Base-by-base conservation (phyloP, 352 stramenopile species). In the Globisporangium ultimum region DNA sequence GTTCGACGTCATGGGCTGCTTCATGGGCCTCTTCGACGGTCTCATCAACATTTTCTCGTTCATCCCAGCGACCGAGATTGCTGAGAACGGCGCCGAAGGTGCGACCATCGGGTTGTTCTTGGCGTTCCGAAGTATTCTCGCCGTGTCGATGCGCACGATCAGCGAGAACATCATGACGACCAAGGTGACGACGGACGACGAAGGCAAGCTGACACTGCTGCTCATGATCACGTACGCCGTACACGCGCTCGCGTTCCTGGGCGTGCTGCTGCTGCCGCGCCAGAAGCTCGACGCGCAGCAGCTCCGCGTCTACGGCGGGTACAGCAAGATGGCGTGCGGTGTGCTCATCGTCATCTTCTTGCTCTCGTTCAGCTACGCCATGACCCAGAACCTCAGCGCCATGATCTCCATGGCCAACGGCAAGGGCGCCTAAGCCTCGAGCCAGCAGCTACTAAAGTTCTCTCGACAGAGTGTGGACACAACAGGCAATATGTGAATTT, bases 41-140 rank as follows among this genome's bases (percentile, higher is more conserved):
- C 74, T 91, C 43, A 79, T 87, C 58, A 78, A 72, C 28, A 89
- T 91, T 64, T 89, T 87, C 63, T 83, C 77, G 52, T 68, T 87
- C 58, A 62, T 62, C 24, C 56, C 56, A 9, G 63, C 60, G 2
- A 89, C 75, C 0, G 81, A 91, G 53, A 88, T 91, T 55, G 81
- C 77, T 24, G 78, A 91, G 59, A 85, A 80, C 46, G 81, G 81
- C 40, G 83, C 76, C 10, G 81, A 91, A 53, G 81, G 81, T 32
- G 78, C 79, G 18, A 89, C 79, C 2, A 76, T 87, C 51, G 81
- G 77, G 22, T 73, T 91, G n/a, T 62, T 62, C 36, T 48, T 62
- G 21, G 54, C 56, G 12, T 62, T 62, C 56, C 56, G 56, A 21
- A 62, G 56, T 36, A 62, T 55, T 47, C 40, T 62, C 17, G 56